A percentile compares a stretch with the other conserved stretches of the same genome.
Evolutionary conservation across 768 basidiomycete species (phyloP).

Genomic region (Cubamyces lactineus): DNA sequence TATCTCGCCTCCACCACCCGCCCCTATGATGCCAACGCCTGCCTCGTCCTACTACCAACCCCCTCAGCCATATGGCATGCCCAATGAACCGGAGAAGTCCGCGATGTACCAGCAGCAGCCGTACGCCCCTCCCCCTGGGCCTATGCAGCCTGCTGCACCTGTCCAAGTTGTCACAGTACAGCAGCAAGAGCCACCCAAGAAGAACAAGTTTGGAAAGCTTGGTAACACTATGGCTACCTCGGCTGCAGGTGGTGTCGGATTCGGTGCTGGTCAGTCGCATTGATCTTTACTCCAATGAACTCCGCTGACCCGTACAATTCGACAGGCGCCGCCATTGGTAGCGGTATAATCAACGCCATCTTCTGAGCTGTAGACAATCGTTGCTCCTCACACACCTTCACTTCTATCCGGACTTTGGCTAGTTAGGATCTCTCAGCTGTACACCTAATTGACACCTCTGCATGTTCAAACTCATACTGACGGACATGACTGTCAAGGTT

Average conservation of each 20-base stretch:
- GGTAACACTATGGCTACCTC: slow-evolving; percentile 54
- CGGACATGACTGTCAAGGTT: neutral
- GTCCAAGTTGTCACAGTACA: slow-evolving; percentile 37
- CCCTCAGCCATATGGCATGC: slow-evolving; percentile 42
- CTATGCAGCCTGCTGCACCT: slow-evolving; percentile 7
- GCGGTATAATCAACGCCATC: slow-evolving; percentile 52
- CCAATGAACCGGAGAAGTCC: slow-evolving; percentile 32
- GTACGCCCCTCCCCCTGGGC: slow-evolving; percentile 32
- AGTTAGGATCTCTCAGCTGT: slow-evolving; percentile 6
- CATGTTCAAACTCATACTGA: neutral
- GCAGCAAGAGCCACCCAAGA: slow-evolving; percentile 53
- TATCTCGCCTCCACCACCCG: slow-evolving; percentile 26
- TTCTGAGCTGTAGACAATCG: slow-evolving; percentile 37
- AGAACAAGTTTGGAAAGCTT: slow-evolving; percentile 57
- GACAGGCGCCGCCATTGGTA: slow-evolving; percentile 54
- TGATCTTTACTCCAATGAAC: slow-evolving; percentile 4
- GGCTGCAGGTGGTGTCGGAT: slow-evolving; percentile 68
- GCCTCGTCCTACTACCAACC: slow-evolving; percentile 19
- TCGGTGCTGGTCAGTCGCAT: slow-evolving; percentile 65
- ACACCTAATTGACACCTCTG: neutral
- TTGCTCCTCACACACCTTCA: neutral
- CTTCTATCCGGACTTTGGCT: neutral
- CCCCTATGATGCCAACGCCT: slow-evolving; percentile 15
- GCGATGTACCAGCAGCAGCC: slow-evolving; percentile 36
- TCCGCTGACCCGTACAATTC: neutral